Conservation (phyloP, 2,329 filamentous ascomycete species). For the Didymella glomerata region DNA sequence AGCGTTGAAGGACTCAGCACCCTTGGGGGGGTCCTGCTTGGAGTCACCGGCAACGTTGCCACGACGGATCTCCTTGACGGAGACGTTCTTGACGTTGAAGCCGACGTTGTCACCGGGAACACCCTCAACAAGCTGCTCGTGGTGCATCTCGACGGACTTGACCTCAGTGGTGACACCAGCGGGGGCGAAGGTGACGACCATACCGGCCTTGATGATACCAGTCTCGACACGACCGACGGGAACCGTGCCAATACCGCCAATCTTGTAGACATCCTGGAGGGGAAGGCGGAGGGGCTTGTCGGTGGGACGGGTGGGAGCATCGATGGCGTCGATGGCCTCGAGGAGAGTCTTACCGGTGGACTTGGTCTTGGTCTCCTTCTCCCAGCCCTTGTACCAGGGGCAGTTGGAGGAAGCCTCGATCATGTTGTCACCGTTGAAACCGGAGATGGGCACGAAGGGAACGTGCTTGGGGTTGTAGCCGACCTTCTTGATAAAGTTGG, state of each 20-base stretch:
- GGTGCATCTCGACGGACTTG: constrained; percentile 99
- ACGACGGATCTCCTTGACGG: constrained; percentile 99
- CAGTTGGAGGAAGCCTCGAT: constrained; percentile 86
- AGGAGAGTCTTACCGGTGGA: constrained; percentile 94
- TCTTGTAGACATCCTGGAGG: constrained; percentile 99
- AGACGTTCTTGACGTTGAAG: constrained; percentile 99
- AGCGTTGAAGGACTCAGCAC: constrained; percentile 93
- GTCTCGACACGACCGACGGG: constrained; percentile 99
- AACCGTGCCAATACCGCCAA: constrained; percentile 99
- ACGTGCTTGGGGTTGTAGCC: constrained; percentile 99
- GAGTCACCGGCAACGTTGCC: constrained; percentile 99
- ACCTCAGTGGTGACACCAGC: constrained; percentile 99
- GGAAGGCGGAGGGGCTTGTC: constrained; percentile 99
- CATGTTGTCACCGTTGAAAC: constrained; percentile 99
- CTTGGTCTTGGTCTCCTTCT: constrained; percentile 97
- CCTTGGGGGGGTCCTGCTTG: constrained; percentile 98
- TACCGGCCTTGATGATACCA: constrained; percentile 83
- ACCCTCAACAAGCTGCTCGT: constrained; percentile 98
- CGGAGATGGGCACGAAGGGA: constrained; percentile 99
- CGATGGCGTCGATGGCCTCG: constrained; percentile 97
- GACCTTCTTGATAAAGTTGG: constrained; percentile 99
- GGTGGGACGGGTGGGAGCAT: constrained; percentile 88
- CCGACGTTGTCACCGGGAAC: constrained; percentile 99
- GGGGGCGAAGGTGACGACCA: constrained; percentile 98
- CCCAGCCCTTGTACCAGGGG: constrained; percentile 99